Percentiles rank a stretch among this genome's conserved stretches.
Evolutionary conservation across 2,329 filamentous ascomycete species (phyloP).

Genomic region (Harringtonia lauricola): DNA sequence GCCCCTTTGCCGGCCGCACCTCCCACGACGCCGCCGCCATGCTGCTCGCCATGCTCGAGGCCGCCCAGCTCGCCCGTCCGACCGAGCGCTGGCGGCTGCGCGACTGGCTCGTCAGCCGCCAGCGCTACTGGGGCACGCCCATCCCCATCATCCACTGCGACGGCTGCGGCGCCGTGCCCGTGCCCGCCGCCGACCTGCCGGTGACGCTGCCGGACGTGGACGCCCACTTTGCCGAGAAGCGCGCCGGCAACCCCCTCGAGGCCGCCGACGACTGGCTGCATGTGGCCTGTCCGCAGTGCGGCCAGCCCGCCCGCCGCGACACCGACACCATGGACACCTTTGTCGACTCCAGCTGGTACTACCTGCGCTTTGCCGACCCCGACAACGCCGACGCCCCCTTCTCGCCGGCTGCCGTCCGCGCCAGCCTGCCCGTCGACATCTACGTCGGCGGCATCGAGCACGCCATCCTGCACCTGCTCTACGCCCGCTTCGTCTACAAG

Average conservation of each 20-base stretch:
- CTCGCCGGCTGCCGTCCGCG: conserved; percentile 43
- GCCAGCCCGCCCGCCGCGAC: conserved; percentile 60
- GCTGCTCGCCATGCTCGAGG: conserved; percentile 46
- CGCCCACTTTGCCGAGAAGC: conserved; percentile 55
- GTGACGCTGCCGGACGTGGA: conserved; percentile 62
- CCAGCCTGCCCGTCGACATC: conserved; percentile 65
- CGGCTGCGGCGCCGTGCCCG: conserved; percentile 67
- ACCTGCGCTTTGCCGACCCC: conserved; percentile 66
- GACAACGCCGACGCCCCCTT: conserved; percentile 53
- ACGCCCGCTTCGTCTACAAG: conserved; percentile 84
- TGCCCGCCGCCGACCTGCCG: conserved; percentile 65
- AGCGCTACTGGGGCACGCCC: conserved; percentile 84
- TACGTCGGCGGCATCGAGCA: conserved; percentile 87
- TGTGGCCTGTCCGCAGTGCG: conserved; percentile 64
- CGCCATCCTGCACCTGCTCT: conserved; percentile 80
- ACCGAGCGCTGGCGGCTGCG: conserved; percentile 68
- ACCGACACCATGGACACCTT: conserved; percentile 97
- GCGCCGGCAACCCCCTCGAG: conserved; percentile 67
- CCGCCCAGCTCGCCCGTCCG: conserved; percentile 46
- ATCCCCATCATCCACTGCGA: conserved; percentile 80
- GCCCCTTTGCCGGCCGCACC: conserved; percentile 49
- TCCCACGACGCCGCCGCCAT: conserved; percentile 51
- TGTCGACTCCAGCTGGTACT: conserved; percentile 94
- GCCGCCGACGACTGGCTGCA: conserved; percentile 63
- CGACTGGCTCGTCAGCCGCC: conserved; percentile 88